Evolutionary conservation across 1,139 yeast species (phyloP), one percentile per base, ranked within the genome.

Genomic region (Lodderomyces parapsilosis): DNA sequence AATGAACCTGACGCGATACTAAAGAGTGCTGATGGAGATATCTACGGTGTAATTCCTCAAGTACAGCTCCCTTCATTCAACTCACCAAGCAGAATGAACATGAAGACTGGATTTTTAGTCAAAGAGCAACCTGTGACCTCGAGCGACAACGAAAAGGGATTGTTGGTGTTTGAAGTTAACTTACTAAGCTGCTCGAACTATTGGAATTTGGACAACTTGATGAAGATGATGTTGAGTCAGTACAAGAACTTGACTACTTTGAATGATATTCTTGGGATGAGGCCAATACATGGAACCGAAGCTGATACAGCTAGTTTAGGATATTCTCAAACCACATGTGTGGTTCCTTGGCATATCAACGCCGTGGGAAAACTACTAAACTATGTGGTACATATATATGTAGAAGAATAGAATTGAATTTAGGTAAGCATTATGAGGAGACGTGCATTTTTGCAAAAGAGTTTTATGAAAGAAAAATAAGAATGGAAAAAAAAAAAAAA

Each of bases 281-380:
- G 62, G 27, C 59, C 54, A 51, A 49, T 64, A 25, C 14, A 13
- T 15, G 6, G 2, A 6, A 15, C 7, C 15, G 33, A 30, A 13
- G n/a, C 7, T 2, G 33, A 15, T 15, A 6, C 11, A 4, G 33
- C 4, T 6, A n/a, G 18, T 4, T 8, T 6, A 15, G 13, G 6
- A 3, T 28, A 4, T n/a, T 15, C 33, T 2, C 19, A 30, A n/a
- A 15, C 19, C 3, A 19, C 33, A 15, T 15, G 33, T 1, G 41
- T 71, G 14, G 67, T 83, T 2, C 97, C 97, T n/a, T 86, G 95
- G 89, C 96, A 89, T 60, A 74, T 88, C 24, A 68, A 79, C 24
- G 88, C 96, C 0, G 96, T 88, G 6, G 76, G 78, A 25, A 87
- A 86, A 57, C 71, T 83, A 52, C 60, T 85, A 55, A 77, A 72